These are phyloP conservation scores for Abortiporus biennis DNA, from an alignment of 1,284 basidiomycete genomes.

Conservation along the genomic window DNA sequence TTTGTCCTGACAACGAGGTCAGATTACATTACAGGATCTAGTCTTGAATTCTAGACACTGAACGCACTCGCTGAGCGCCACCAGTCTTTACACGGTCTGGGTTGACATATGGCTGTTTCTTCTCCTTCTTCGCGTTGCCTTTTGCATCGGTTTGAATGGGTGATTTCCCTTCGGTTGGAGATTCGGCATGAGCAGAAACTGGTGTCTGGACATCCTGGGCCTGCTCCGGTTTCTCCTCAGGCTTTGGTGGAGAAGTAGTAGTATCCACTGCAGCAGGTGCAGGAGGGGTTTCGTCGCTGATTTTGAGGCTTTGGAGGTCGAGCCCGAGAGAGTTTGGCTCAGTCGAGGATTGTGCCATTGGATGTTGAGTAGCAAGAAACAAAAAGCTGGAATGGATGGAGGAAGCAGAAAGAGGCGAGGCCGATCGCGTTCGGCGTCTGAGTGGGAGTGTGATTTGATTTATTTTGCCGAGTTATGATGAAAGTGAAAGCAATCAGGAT, in stretches of 20 bases:
- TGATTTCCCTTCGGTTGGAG: slow-evolving; percentile 4
- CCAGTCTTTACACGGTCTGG: slow-evolving; percentile 75
- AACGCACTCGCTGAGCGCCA: slow-evolving; percentile 59
- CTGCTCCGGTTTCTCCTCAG: slow-evolving; percentile 6
- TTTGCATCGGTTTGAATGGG: slow-evolving; percentile 8
- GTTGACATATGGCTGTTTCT: slow-evolving; percentile 59
- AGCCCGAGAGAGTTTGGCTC: slow-evolving; percentile 58
- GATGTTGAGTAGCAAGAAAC: background rate
- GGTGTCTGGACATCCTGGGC: slow-evolving; percentile 3
- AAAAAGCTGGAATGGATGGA: too few relatives aligned
- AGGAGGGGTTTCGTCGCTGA: slow-evolving; percentile 17
- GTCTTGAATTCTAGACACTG: slow-evolving; percentile 2
- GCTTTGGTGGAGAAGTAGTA: background rate
- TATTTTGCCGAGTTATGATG: too few relatives aligned
- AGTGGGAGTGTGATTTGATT: too few relatives aligned
- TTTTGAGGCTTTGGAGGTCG: slow-evolving; percentile 46
- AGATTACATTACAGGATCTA: slow-evolving; percentile 10
- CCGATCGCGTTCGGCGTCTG: too few relatives aligned
- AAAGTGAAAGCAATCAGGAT: too few relatives aligned
- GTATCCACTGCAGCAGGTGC: slow-evolving; percentile 11
- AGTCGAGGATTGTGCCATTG: slow-evolving; percentile 10
- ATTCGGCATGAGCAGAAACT: background rate
- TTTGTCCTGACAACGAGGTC: slow-evolving; percentile 52
- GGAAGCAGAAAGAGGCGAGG: too few relatives aligned
- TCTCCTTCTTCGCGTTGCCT: slow-evolving; percentile 19